Evolutionary conservation across 768 basidiomycete species (phyloP).

Genomic region (Ramaria sp.): DNA sequence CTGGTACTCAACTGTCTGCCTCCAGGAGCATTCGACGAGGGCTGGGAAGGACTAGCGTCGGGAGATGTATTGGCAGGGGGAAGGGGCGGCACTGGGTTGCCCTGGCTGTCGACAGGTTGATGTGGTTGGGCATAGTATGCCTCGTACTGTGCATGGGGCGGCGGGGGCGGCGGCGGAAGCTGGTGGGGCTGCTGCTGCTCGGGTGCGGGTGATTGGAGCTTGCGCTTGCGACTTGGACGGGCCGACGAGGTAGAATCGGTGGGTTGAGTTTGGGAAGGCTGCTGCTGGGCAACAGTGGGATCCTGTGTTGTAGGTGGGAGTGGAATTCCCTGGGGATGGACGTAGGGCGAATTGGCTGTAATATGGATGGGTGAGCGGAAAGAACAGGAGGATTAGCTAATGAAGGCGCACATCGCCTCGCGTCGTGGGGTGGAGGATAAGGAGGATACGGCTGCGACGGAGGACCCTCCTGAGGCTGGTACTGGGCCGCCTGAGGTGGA

Average conservation of each 20-base stretch:
- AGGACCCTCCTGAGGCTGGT: neutral
- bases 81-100: constrained; percentile 23
- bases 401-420: constrained; percentile 4
- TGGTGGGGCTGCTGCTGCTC: constrained; percentile 18
- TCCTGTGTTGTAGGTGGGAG: constrained; percentile 12
- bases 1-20: constrained; percentile 61
- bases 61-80: constrained; percentile 25
- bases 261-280: constrained; percentile 12
- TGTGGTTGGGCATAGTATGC: constrained; percentile 48
- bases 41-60: constrained; percentile 9
- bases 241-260: constrained; percentile 33
- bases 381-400: constrained; percentile 3
- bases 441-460: neutral
- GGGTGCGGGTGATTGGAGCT: constrained; percentile 42
- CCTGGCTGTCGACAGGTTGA: constrained; percentile 29
- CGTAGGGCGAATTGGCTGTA: constrained; percentile 8
- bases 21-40: constrained; percentile 10
- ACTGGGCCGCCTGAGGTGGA: neutral
- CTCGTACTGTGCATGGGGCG: constrained; percentile 23
- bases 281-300: constrained; percentile 8
- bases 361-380: neutral
- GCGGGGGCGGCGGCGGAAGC: constrained; percentile 25
- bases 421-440: constrained; percentile 8
- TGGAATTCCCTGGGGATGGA: constrained; percentile 4
- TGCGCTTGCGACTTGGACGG: constrained; percentile 52